Base-by-base conservation (phyloP, 192 early-diverging fungal species). In the Cladochytrium replicatum region DNA sequence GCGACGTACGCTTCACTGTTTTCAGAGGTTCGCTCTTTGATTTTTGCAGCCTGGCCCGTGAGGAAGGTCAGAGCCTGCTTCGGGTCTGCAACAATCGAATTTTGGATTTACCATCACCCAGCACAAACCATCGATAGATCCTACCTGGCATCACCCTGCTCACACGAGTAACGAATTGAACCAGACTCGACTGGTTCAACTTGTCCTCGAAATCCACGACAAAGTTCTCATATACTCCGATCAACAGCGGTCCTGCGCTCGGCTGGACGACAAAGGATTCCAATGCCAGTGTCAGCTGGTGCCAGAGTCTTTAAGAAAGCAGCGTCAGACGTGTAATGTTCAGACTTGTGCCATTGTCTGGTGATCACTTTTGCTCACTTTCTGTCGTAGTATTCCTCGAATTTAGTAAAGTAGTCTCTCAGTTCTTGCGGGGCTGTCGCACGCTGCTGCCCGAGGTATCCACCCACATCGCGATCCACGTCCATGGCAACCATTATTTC, bases 111-210 rank as follows among this genome's bases (percentile, higher is more conserved):
- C n/a, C 1, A 15, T 25, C 2, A 41, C 2, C 31, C 30, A 48
- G 15, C 1, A 29, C 41, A n/a, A 48, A n/a, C 9, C 0, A 6
- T 15, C 17, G 30, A 47, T n/a, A 53, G 7, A 13, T 37, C 9
- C 29, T 78, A 80, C 83, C 88, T 63, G 64, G 42, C 82, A 79
- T 69, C 85, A 87, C 38, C n/a, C 69, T 68, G 27, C 81, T 80
- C 5, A 85, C 89, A 42, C 74, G 70, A 17, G 89, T 54, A 1
- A 85, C 88, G 68, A 92, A 83, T 44, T 77, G 67, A 0, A 97
- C 91, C 37, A 95, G 70, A 50, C 85, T 89, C 27, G 95, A 70
- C 63, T 88, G 82, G 76, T 93, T 97, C 84, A 99, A 90, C 63
- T 93, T 85, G 61, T 72, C 75, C 52, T 89, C 85, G 85, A 87